These are phyloP conservation scores for Nicotiana obtusifolia DNA, from an alignment of 257 asterid species.

Conservation along the genomic window DNA sequence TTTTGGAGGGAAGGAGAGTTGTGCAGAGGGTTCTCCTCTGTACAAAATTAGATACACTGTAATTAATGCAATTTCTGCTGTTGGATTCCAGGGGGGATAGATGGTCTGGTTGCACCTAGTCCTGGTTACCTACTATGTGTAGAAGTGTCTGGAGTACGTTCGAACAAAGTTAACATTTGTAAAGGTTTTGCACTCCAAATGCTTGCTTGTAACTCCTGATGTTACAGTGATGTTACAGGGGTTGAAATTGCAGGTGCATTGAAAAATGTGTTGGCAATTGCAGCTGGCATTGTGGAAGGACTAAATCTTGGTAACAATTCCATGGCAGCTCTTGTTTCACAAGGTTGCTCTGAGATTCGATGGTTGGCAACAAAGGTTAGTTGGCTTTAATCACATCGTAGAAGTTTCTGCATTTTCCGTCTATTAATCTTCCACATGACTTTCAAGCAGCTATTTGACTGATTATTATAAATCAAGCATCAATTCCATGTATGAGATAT, in stretches of 20 bases:
- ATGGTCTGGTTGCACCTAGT: not conserved
- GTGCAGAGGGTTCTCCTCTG: not conserved
- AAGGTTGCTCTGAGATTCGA: slow-evolving; percentile 95
- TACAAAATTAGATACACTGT: not conserved
- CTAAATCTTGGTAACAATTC: slow-evolving; percentile 86
- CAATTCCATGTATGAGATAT: not conserved
- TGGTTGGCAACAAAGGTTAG: slow-evolving; percentile 91
- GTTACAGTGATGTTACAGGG: slow-evolving; percentile 93
- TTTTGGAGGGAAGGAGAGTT: not conserved
- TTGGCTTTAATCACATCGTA: not conserved
- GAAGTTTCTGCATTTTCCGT: slow-evolving; percentile 2
- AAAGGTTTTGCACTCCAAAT: not conserved
- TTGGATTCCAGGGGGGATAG: not conserved
- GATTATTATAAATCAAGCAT: no score
- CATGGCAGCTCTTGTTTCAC: slow-evolving; percentile 95
- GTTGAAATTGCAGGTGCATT: slow-evolving; percentile 97
- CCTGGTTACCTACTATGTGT: not conserved
- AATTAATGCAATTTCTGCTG: not conserved
- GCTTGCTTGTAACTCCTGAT: slow-evolving; percentile 55
- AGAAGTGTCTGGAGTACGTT: slow-evolving; percentile 3
- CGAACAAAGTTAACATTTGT: not conserved
- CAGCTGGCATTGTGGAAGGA: slow-evolving; percentile 95
- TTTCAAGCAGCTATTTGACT: not conserved
- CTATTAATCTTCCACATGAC: not conserved
- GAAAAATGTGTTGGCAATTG: slow-evolving; percentile 90